Conservation (phyloP, 2,329 filamentous ascomycete species). For the Verticillium alfalfae region DNA sequence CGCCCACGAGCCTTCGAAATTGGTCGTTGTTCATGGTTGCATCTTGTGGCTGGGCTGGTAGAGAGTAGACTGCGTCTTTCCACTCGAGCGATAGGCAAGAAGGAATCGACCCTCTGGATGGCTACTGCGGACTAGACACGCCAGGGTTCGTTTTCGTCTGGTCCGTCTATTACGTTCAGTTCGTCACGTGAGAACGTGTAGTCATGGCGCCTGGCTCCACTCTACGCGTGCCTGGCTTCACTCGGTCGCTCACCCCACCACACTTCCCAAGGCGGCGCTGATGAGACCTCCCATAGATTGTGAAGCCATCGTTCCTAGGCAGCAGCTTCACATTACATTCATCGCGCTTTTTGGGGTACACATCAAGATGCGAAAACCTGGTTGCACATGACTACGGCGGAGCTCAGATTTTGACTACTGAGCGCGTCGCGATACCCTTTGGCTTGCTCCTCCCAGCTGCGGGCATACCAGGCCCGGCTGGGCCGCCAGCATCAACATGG, state of each 20-base stretch:
- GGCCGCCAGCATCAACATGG: conserved; percentile 36
- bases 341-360: not conserved
- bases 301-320: not conserved
- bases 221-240: not conserved
- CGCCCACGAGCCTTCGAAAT: conserved; percentile 73
- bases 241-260: not conserved
- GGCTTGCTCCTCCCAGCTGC: not conserved
- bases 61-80: not conserved
- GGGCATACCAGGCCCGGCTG: not conserved
- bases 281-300: not conserved
- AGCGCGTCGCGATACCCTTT: not conserved
- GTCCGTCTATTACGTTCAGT: not conserved
- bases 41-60: not conserved
- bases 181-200: not conserved
- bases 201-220: not conserved
- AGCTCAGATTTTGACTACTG: not conserved
- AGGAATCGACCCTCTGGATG: not conserved
- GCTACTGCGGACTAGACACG: not conserved
- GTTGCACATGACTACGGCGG: not conserved
- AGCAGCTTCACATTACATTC: not conserved
- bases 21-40: conserved; percentile 88
- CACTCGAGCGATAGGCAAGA: not conserved
- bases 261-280: not conserved
- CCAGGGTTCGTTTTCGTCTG: not conserved
- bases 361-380: not conserved